A percentile compares a stretch with the other conserved stretches of the same genome.
Conservation (phyloP, 1,284 basidiomycete genomes). For the Exobasidium rhododendri region DNA sequence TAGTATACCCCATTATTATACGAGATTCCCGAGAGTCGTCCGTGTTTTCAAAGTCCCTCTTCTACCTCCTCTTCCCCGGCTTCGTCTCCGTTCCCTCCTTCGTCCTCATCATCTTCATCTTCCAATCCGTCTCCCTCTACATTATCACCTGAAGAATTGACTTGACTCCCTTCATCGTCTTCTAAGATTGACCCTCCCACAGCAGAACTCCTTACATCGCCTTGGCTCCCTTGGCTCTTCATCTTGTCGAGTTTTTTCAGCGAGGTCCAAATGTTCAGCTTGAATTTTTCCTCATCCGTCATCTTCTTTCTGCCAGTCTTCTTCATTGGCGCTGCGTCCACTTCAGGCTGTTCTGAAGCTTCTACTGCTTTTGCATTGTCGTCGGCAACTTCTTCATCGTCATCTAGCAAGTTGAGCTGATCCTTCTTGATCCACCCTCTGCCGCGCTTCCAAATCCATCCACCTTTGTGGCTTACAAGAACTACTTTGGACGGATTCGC, state of each 20-base stretch:
- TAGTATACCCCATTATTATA: too few species aligned
- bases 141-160: background rate
- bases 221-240: conserved; percentile 3
- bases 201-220: background rate
- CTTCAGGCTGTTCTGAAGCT: background rate
- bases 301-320: background rate
- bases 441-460: background rate
- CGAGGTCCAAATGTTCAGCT: background rate
- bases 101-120: conserved; percentile 3
- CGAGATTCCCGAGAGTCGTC: too few species aligned
- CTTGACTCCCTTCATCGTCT: background rate
- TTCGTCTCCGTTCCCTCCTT: background rate
- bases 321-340: background rate
- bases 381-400: background rate
- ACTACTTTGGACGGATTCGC: background rate
- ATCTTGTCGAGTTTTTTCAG: background rate
- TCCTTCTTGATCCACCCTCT: conserved; percentile 9
- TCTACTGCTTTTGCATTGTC: background rate
- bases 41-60: too few species aligned
- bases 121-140: background rate
- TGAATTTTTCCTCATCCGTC: conserved; percentile 3
- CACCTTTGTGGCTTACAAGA: background rate
- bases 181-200: background rate
- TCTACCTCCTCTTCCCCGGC: too few species aligned
- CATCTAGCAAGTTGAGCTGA: background rate